A percentile compares a stretch with the other conserved stretches of the same genome.
Conservation (phyloP, 495 filamentous ascomycete species). For the Annulohypoxylon stygium region DNA sequence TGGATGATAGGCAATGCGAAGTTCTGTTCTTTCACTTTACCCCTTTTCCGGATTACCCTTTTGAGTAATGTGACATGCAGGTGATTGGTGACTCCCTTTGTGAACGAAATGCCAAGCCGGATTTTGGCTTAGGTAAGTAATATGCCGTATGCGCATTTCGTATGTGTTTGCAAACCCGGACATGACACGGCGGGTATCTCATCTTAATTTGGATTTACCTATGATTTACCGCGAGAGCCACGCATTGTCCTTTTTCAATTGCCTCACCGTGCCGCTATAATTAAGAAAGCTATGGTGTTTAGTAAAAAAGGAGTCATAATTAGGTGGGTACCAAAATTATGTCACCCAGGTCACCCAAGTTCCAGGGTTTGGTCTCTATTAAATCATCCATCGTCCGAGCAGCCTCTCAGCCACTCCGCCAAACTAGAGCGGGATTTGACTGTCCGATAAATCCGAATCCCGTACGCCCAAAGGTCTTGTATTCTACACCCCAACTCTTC, state of each 20-base stretch:
- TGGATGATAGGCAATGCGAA: constrained; percentile 47
- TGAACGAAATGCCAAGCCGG: not conserved
- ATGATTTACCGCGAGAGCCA: too few relatives aligned
- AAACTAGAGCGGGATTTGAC: constrained; percentile 7
- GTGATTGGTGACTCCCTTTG: constrained; percentile 9
- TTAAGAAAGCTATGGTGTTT: not conserved
- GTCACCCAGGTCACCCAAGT: not conserved
- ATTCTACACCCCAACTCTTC: constrained; percentile 13
- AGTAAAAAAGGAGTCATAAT: not conserved
- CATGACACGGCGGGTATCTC: not conserved
- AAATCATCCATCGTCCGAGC: not conserved
- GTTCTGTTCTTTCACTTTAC: constrained; percentile 29
- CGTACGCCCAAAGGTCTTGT: not conserved
- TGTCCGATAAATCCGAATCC: constrained; percentile 6
- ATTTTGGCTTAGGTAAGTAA: not conserved
- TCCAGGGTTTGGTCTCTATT: not conserved
- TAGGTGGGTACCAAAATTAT: constrained; percentile 14
- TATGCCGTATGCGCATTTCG: not conserved
- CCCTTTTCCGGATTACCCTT: constrained; percentile 3
- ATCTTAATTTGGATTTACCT: not conserved
- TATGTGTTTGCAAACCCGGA: not conserved
- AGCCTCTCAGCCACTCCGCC: not conserved
- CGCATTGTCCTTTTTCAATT: not conserved
- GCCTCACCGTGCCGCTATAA: not conserved
- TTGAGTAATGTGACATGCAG: constrained; percentile 37